These are phyloP conservation scores for Globisporangium recalcitrans DNA, from an alignment of 352 stramenopile species.

Conservation along the genomic window DNA sequence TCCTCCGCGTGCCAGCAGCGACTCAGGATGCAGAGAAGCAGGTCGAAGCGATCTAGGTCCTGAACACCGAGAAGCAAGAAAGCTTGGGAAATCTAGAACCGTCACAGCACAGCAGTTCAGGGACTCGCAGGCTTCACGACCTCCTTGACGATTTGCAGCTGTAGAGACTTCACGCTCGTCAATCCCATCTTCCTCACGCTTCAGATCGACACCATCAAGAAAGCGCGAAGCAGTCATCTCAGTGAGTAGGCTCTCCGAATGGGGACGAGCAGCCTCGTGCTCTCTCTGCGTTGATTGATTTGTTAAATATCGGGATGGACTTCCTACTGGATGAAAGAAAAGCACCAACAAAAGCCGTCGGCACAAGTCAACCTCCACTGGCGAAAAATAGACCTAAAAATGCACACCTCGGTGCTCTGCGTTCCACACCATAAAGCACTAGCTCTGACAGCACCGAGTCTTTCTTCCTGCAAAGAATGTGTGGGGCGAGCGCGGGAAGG, in stretches of 20 bases:
- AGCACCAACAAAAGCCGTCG: conserved; percentile 1
- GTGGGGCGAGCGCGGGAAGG: background rate
- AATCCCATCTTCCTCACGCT: too few relatives aligned
- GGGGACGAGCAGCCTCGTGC: background rate
- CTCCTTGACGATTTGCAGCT: too few relatives aligned
- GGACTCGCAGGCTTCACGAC: too few relatives aligned
- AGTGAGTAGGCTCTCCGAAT: background rate
- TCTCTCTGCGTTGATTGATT: conserved; percentile 2
- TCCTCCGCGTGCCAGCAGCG: too few relatives aligned
- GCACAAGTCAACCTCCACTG: conserved; percentile 3
- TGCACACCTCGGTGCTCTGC: conserved; percentile 1
- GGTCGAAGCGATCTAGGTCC: too few relatives aligned
- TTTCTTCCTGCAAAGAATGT: conserved; percentile 3
- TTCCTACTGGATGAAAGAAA: background rate
- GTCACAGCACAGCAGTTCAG: too few relatives aligned
- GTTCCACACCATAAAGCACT: conserved; percentile 1
- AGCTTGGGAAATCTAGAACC: too few relatives aligned
- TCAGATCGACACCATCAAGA: too few relatives aligned
- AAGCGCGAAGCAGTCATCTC: too few relatives aligned
- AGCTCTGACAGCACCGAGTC: background rate
- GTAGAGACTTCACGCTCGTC: too few relatives aligned
- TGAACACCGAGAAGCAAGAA: too few relatives aligned
- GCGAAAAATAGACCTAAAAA: conserved; percentile 6
- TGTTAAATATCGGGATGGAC: conserved; percentile 4
- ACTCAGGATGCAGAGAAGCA: too few relatives aligned